These are phyloP conservation scores for Pestalotiopsis sp. DNA, from an alignment of 2,329 filamentous ascomycete species.

Conservation along the genomic window DNA sequence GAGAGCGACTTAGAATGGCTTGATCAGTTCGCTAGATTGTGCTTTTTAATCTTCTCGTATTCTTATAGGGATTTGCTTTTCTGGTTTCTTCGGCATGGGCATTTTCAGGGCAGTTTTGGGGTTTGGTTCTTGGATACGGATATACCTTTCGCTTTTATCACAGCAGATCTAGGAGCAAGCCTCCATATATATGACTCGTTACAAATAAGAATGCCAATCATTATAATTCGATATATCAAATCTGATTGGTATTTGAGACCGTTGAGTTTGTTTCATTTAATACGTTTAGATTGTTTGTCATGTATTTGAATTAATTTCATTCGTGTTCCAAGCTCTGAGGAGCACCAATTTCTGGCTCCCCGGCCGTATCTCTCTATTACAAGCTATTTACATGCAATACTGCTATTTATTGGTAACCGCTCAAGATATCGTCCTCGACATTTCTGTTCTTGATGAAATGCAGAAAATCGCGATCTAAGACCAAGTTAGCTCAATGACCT, in stretches of 20 bases:
- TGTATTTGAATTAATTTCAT: background rate
- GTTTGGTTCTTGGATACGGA: background rate
- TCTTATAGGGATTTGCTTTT: background rate
- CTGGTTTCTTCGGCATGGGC: background rate
- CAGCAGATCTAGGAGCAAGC: background rate
- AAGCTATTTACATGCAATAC: background rate
- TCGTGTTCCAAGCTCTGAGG: background rate
- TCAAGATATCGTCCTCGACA: constrained; percentile 23
- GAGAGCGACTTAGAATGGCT: background rate
- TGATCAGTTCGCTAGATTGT: constrained; percentile 1
- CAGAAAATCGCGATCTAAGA: constrained; percentile 32
- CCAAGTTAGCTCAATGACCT: background rate
- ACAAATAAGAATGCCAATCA: background rate
- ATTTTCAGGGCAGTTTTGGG: background rate
- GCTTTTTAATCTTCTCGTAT: background rate
- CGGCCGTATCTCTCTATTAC: background rate
- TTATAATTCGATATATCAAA: background rate
- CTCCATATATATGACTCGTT: background rate
- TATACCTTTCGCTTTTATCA: background rate
- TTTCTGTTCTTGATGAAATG: constrained; percentile 34
- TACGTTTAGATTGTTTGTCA: background rate
- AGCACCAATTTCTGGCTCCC: background rate
- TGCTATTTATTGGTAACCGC: constrained; percentile 5
- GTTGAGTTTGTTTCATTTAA: background rate
- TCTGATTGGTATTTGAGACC: background rate